Evolutionary conservation across 306 rosid genomes (phyloP), one percentile per base, ranked within the genome.

Genomic region (Cucumis melo): DNA sequence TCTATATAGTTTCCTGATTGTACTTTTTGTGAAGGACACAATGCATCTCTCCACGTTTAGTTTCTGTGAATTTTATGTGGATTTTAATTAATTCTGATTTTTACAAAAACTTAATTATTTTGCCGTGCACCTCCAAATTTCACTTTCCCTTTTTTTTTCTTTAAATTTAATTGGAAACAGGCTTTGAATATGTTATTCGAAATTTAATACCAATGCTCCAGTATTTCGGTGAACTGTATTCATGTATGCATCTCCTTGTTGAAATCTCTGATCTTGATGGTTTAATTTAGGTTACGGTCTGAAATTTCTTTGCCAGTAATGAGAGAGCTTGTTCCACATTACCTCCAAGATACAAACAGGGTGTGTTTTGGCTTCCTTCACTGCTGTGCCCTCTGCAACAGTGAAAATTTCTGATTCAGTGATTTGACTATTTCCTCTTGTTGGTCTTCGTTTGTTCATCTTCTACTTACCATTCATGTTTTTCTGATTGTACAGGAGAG

Each of bases 271-370:
- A 74, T 77, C 80, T n/a, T 76, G 73, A 55, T 84, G 78, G 79
- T 80, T 84, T 72, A 78, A 10, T 82, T 62, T 87, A 94, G 99
- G 93, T 82, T 87, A 85, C 95, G 99, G 71, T 90, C 97, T 24
- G 99, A 92, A 87, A 92, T 94, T 72, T 90, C 90, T 74, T 85
- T 94, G 67, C 96, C 99, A 20, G 86, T 94, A 74, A 90, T 92
- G 95, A 94, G 82, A 85, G 99, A 94, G 88, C 81, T 94, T 85
- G 87, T 94, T 83, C 96, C 99, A 39, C 97, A 92, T 83, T 94
- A 94, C 84, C 97, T 94, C 70, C 99, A 94, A 87, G 99, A 94
- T 87, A 76, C 84, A 42, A 92, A 90, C 81, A 87, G 91, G 93
- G 99, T 94, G 84, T 80, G 92, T 79, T 51, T 61, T 13, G 10